A percentile compares a stretch with the other conserved stretches of the same genome.
Conservation (phyloP, 2,329 filamentous ascomycete genomes). For the Hymenoscyphus fructigenus region DNA sequence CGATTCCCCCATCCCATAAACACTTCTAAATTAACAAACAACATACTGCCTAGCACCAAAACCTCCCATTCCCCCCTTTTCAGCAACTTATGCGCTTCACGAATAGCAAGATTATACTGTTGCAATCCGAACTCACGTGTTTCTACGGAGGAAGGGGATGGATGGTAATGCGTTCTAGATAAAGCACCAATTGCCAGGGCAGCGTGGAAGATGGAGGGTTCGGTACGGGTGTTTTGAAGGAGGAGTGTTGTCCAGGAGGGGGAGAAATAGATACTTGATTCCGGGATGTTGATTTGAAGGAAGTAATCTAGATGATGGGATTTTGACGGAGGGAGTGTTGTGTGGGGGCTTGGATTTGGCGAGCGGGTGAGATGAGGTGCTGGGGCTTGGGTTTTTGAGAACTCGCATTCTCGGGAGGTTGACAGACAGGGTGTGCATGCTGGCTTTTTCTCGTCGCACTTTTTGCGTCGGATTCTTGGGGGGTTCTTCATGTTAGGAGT, state of each 20-base stretch:
- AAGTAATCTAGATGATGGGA: slow-evolving; percentile 14
- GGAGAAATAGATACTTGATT: slow-evolving; percentile 13
- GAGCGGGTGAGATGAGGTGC: neutral
- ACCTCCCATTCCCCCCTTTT: neutral
- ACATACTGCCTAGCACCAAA: neutral
- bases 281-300: neutral
- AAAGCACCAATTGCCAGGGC: slow-evolving; percentile 15
- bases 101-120: slow-evolving; percentile 29
- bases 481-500: neutral
- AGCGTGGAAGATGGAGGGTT: slow-evolving; percentile 11
- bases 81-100: slow-evolving; percentile 4
- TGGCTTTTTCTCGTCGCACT: slow-evolving; percentile 25
- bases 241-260: slow-evolving; percentile 11
- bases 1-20: neutral
- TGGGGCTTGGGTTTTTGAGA: neutral
- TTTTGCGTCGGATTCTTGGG: slow-evolving; percentile 22
- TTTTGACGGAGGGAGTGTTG: neutral
- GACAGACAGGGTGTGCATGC: slow-evolving; percentile 18
- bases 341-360: neutral
- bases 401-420: slow-evolving; percentile 15
- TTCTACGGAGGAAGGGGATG: slow-evolving; percentile 38
- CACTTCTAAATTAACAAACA: neutral
- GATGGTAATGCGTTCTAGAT: slow-evolving; percentile 30
- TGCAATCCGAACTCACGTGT: slow-evolving; percentile 33
- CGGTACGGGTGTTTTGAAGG: slow-evolving; percentile 8